Evolutionary conservation across 2,329 filamentous ascomycete genomes (phyloP), one percentile per base, ranked within the genome.

Genomic region (Tothia fuscella): DNA sequence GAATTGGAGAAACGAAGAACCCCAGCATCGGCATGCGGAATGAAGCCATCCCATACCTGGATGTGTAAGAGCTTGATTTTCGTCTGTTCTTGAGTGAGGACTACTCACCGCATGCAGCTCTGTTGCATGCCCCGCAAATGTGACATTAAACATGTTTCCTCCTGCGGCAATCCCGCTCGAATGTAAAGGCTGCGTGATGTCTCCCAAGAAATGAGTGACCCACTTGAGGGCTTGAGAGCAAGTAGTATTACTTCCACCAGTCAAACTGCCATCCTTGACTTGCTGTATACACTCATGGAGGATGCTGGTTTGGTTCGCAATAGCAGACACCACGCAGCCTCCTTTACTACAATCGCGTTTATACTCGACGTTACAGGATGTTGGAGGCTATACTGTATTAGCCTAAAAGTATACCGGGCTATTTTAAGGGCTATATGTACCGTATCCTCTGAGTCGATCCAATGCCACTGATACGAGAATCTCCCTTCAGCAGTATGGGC

Each of bases 141-240:
- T 63, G 12, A 67, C 63, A 34, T 61, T 56, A 46, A 68, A 60
- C 2, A 50, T 52, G 49, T 68, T 68, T 24, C 64, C 65, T 34
- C 65, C 65, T 6, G 62, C 47, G 6, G 58, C 62, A 12, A 61
- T 52, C 29, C 57, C 62, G 50, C 74, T 70, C 7, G 68, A 66
- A 49, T 75, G 72, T 38, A 93, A 64, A 0, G 81, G 82, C 53
- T 87, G 86, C 45, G 74, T 76, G 17, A 84, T 74, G 55, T 93
- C 86, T 43, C 84, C 74, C 10, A 91, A 61, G 51, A 72, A 71
- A 46, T 62, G 69, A 19, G 73, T 57, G 40, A 74, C 54, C 59
- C 61, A 65, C 38, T 62, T 63, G 25, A 64, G 47, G n/a, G 61
- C 61, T 43, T 63, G 57, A 2, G 58, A 59, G 46, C 60, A 63